phyloP scores from a whole-genome alignment of 352 stramenopile species.

The Pythium angustatum region DNA sequence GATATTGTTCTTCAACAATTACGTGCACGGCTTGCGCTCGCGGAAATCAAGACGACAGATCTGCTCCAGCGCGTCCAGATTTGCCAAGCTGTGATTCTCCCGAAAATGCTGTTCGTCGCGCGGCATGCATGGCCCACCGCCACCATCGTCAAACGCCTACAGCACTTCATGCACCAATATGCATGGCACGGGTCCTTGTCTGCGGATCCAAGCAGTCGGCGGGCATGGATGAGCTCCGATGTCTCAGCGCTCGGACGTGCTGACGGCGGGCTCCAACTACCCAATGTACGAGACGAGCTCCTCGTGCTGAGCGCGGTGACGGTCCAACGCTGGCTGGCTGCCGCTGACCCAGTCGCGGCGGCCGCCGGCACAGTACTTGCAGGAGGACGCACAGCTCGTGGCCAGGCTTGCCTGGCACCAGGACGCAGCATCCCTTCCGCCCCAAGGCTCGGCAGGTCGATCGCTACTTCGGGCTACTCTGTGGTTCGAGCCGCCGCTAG shows the following conservation, averaged over 20 bases:
- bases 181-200: no score
- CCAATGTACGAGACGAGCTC: not conserved
- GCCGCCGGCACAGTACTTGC: not conserved
- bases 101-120: conserved; percentile 10
- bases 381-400: no score
- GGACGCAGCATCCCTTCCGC: no score
- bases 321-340: not conserved
- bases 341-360: not conserved
- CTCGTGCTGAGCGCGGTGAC: not conserved
- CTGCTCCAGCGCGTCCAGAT: conserved; percentile 10
- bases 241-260: not conserved
- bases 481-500: not conserved
- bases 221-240: conserved; percentile 9
- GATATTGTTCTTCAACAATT: conserved; percentile 3
- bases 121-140: conserved; percentile 1
- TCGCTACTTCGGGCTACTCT: not conserved
- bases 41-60: conserved; percentile 7
- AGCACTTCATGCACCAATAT: no score
- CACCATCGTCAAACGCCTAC: not conserved
- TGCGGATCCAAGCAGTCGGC: not conserved
- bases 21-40: not conserved
- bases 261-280: not conserved
- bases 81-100: conserved; percentile 7
- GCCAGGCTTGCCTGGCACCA: not conserved
- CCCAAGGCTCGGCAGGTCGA: not conserved